Base-by-base conservation (phyloP, 495 filamentous ascomycete species). In the Margaritispora aquatica region DNA sequence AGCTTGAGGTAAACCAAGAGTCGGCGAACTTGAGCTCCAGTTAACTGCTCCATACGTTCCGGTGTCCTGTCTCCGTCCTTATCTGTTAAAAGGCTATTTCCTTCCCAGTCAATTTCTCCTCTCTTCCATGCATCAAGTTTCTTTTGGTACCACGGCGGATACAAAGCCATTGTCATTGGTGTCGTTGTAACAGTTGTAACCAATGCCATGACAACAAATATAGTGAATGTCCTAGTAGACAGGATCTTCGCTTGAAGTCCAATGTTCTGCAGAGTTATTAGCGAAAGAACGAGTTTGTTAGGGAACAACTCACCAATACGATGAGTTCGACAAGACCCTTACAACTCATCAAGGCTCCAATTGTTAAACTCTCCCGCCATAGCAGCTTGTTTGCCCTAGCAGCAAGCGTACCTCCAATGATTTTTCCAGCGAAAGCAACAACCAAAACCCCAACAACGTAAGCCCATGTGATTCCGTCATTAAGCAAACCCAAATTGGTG, bases 141-240 rank as follows among this genome's bases (percentile, higher is more conserved):
- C 75, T 86, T 84, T 69, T 94, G 92, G 66, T 97, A 97, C 86
- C 83, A 92, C 0, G 80, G 83, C 8, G 94, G 94, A 63, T 97
- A 98, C 15, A 97, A 73, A 34, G 71, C 72, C 5, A 82, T 79
- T 22, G 88, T 91, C 19, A 97, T 68, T 0, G 94, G 94, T 0
- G 93, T 96, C 0, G 94, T 97, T 2, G 86, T 77, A 55, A 98
- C 92, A 0, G 94, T 98, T 1, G 92, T 96, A 38, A 96, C 82
- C 9, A 97, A 76, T 29, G 94, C 93, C 82, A 97, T 97, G 61
- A 97, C 89, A n/a, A 98, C 94, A 55, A 98, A 98, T 58, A 98
- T 96, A 29, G 92, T 98, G 69, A 98, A 98, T 0, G 94, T 96
- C 26, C 84, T 82, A 23, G 81, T 79, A 51, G 88, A 93, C 26